Evolutionary conservation across 2,329 filamentous ascomycete genomes (phyloP).

Genomic region (Ophiostoma ulmi): DNA sequence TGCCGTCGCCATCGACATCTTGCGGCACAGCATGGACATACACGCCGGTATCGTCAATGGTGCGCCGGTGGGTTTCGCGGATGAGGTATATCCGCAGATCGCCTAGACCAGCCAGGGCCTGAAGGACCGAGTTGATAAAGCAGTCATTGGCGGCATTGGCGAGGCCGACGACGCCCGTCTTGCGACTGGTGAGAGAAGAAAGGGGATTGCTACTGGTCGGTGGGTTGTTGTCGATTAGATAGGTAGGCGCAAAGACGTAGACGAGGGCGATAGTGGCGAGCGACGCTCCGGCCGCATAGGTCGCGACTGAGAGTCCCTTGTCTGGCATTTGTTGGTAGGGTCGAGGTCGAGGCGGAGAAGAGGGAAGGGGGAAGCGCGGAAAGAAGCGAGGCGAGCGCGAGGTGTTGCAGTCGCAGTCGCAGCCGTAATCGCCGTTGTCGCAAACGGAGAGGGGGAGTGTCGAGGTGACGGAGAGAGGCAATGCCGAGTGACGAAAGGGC

Average conservation of each 20-base stretch:
- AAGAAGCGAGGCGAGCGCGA: too few species aligned
- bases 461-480: background rate
- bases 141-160: slow-evolving; percentile 90
- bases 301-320: slow-evolving; percentile 74
- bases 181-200: slow-evolving; percentile 45
- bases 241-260: slow-evolving; percentile 97
- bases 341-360: too few species aligned
- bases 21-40: slow-evolving; percentile 60
- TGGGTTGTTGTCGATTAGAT: slow-evolving; percentile 83
- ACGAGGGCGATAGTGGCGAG: slow-evolving; percentile 91
- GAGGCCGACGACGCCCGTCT: slow-evolving; percentile 84
- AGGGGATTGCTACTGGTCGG: slow-evolving; percentile 43
- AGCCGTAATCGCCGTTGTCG: background rate
- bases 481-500: background rate
- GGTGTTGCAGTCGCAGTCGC: background rate
- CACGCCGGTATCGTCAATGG: slow-evolving; percentile 69
- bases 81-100: slow-evolving; percentile 90
- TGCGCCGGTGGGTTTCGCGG: slow-evolving; percentile 78
- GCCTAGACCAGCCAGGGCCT: slow-evolving; percentile 83
- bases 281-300: slow-evolving; percentile 91
- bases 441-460: background rate
- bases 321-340: slow-evolving; percentile 63
- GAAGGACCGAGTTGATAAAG: slow-evolving; percentile 94
- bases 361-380: too few species aligned
- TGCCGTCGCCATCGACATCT: slow-evolving; percentile 26